Conservation (phyloP, 208 protist genomes). For the Leishmania martiniquensis region DNA sequence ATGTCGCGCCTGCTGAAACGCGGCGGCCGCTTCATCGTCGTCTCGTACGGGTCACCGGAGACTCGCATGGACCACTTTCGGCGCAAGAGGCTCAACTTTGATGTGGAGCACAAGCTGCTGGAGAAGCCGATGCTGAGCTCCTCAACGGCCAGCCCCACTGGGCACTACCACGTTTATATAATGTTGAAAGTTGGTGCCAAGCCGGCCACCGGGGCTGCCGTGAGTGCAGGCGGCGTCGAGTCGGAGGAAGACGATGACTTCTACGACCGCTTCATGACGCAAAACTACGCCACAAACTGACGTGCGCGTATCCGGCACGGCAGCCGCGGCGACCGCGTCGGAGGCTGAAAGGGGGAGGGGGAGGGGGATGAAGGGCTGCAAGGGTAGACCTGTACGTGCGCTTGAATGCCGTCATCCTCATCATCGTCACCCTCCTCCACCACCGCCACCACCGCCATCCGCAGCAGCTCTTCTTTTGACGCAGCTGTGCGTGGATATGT, state of each 20-base stretch:
- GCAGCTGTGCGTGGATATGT: background rate
- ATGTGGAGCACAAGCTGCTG: slow-evolving; percentile 83
- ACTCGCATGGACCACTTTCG: slow-evolving; percentile 92
- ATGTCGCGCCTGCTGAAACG: slow-evolving; percentile 89
- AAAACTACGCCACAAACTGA: slow-evolving; percentile 51
- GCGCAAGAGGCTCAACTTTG: slow-evolving; percentile 84
- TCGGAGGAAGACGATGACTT: slow-evolving; percentile 91
- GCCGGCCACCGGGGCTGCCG: slow-evolving; percentile 18
- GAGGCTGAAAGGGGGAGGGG: background rate
- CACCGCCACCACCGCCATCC: background rate
- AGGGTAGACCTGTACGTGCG: background rate
- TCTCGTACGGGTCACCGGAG: slow-evolving; percentile 91
- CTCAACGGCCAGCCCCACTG: slow-evolving; percentile 67
- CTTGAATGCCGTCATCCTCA: background rate
- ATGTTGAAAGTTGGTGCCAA: slow-evolving; percentile 81
- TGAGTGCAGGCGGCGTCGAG: slow-evolving; percentile 33
- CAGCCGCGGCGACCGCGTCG: background rate
- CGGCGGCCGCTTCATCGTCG: slow-evolving; percentile 80
- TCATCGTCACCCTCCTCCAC: background rate
- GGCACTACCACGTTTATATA: slow-evolving; percentile 92
- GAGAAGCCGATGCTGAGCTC: slow-evolving; percentile 91
- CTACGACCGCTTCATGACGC: slow-evolving; percentile 93
- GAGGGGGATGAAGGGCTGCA: background rate
- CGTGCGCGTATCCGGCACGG: background rate
- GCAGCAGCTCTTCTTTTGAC: background rate